These are phyloP conservation scores for Backusella tuberculispora DNA, from an alignment of 192 early-diverging fungal species.

Conservation along the genomic window DNA sequence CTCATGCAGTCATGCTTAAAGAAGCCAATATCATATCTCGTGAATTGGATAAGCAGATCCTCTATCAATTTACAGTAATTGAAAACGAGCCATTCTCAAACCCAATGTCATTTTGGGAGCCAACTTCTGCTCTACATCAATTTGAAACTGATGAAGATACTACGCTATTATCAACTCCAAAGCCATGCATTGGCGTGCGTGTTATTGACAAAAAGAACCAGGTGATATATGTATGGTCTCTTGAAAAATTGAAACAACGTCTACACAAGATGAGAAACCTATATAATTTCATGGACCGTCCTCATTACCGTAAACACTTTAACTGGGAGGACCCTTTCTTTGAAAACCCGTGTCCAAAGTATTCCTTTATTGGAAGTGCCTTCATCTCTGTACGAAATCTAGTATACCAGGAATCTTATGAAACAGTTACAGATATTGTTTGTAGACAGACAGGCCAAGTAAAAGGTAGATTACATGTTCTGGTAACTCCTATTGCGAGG, in stretches of 20 bases:
- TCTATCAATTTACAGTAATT: slow-evolving; percentile 84
- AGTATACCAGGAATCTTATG: slow-evolving; percentile 44
- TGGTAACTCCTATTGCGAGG: slow-evolving; percentile 44
- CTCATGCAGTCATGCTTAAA: slow-evolving; percentile 75
- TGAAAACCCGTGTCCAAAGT: slow-evolving; percentile 58
- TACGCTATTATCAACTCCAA: slow-evolving; percentile 43
- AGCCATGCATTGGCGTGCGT: slow-evolving; percentile 56
- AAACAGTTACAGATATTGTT: slow-evolving; percentile 46
- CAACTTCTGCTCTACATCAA: slow-evolving; percentile 50
- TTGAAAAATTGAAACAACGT: slow-evolving; percentile 43
- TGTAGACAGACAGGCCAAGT: slow-evolving; percentile 49
- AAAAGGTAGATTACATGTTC: slow-evolving; percentile 45
- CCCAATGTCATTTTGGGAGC: slow-evolving; percentile 56
- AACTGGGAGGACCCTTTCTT: slow-evolving; percentile 67
- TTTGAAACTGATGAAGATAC: slow-evolving; percentile 54
- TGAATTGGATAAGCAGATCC: slow-evolving; percentile 77
- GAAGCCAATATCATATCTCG: slow-evolving; percentile 90
- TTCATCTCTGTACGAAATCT: slow-evolving; percentile 47
- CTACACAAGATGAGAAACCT: slow-evolving; percentile 50
- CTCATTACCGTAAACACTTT: slow-evolving; percentile 60
- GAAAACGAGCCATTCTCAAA: slow-evolving; percentile 59
- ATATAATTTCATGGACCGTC: slow-evolving; percentile 61
- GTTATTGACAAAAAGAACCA: slow-evolving; percentile 60
- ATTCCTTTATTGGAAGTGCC: slow-evolving; percentile 57
- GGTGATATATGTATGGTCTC: slow-evolving; percentile 53